phyloP scores from a whole-genome alignment of 1,139 yeast species.

The Sporopachydermia cereana region DNA sequence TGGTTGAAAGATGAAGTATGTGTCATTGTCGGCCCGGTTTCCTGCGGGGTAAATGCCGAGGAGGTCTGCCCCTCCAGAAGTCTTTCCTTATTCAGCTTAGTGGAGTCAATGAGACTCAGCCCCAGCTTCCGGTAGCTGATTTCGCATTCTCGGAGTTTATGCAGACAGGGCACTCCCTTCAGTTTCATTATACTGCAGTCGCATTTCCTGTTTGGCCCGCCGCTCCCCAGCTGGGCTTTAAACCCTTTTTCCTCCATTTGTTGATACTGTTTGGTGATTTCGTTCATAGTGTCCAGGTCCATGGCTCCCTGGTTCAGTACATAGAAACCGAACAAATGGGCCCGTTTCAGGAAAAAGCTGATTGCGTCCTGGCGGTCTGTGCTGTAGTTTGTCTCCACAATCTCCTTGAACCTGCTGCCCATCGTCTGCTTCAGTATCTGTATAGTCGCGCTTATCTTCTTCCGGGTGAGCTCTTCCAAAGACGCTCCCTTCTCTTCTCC shows the following conservation, averaged over 20 bases:
- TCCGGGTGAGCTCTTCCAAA: background rate
- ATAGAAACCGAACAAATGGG: background rate
- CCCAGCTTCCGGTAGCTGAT: constrained; percentile 1
- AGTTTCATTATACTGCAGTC: background rate
- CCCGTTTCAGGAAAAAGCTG: background rate
- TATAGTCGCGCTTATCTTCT: background rate
- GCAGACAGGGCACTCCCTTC: constrained; percentile 2
- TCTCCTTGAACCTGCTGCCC: background rate
- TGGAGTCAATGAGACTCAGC: background rate
- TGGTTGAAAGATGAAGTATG: too few relatives aligned
- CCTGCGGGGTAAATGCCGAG: too few relatives aligned
- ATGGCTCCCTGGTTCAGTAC: background rate
- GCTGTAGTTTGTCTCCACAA: background rate
- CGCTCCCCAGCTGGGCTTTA: background rate
- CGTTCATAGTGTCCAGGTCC: background rate
- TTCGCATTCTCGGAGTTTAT: constrained; percentile 4
- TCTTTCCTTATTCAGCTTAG: too few relatives aligned
- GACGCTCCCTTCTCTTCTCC: background rate
- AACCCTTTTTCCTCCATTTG: background rate
- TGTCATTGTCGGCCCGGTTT: too few relatives aligned
- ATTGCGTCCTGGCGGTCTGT: background rate
- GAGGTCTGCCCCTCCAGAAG: too few relatives aligned
- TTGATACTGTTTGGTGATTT: background rate
- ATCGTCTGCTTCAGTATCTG: background rate
- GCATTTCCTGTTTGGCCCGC: constrained; percentile 1